phyloP scores from a whole-genome alignment of 306 rosid species.

The Ceratonia siliqua region DNA sequence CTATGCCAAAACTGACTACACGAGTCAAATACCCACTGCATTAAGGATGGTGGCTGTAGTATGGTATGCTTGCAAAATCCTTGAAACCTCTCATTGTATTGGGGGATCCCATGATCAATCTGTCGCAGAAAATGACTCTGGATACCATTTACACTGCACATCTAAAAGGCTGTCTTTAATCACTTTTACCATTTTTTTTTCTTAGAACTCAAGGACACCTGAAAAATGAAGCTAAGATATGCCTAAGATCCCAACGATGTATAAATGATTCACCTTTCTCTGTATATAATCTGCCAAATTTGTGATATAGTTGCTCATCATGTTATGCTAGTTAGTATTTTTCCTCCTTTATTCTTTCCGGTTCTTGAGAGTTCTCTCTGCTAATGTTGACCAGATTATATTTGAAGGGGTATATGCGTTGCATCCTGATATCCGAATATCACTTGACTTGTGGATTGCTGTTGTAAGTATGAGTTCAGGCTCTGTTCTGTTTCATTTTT shows the following conservation, averaged over 20 bases:
- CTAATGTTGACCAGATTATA: slow-evolving; percentile 66
- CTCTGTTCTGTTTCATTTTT: slow-evolving; percentile 32
- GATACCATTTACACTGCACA: too few relatives aligned
- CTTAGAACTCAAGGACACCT: slow-evolving; percentile 21
- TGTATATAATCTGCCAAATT: slow-evolving; percentile 23
- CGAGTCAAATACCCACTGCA: too few relatives aligned
- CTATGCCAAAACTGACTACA: slow-evolving; percentile 7
- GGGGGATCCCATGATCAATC: too few relatives aligned
- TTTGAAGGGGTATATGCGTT: slow-evolving; percentile 98
- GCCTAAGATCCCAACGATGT: slow-evolving; percentile 16
- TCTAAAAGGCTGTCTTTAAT: too few relatives aligned
- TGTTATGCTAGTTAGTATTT: slow-evolving; percentile 17
- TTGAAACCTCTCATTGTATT: too few relatives aligned
- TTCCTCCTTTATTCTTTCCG: slow-evolving; percentile 23
- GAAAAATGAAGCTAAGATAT: slow-evolving; percentile 12
- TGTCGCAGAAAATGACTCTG: too few relatives aligned
- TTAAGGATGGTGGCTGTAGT: too few relatives aligned
- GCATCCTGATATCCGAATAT: slow-evolving; percentile 92
- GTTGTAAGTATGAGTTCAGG: slow-evolving; percentile 62
- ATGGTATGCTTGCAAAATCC: too few relatives aligned
- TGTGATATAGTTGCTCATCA: slow-evolving; percentile 26
- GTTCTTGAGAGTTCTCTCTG: slow-evolving; percentile 28
- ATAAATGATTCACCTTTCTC: slow-evolving; percentile 3
- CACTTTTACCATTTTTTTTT: too few relatives aligned
- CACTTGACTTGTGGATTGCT: slow-evolving; percentile 97